A percentile compares a stretch with the other conserved stretches of the same genome.
Evolutionary conservation across 345 rosid species (phyloP).

Genomic region (Trapa incisa): DNA sequence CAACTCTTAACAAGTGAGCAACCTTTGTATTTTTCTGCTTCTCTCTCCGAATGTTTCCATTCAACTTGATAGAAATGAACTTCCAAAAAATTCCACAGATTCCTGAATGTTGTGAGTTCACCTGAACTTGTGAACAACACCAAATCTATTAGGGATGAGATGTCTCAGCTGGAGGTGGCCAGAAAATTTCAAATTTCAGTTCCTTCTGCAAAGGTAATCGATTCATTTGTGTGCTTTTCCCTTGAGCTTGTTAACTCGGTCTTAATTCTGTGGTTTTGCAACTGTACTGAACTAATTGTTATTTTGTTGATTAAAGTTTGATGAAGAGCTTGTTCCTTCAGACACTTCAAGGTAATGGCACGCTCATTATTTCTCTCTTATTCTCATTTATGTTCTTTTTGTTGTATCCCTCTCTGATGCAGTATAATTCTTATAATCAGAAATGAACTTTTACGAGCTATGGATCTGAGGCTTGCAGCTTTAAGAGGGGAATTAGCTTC

Average conservation of each 20-base stretch:
- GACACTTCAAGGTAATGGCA: constrained; percentile 1
- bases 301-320: not conserved
- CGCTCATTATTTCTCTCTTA: not conserved
- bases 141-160: constrained; percentile 37
- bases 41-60: not conserved
- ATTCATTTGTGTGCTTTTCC: not conserved
- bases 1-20: constrained; percentile 39
- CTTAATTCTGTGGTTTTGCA: not conserved
- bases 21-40: constrained; percentile 1
- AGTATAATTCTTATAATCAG: constrained; percentile 18
- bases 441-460: constrained; percentile 47
- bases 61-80: not conserved
- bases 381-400: not conserved
- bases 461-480: constrained; percentile 45
- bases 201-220: not conserved
- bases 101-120: constrained; percentile 31
- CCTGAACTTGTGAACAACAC: constrained; percentile 21
- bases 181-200: constrained; percentile 48
- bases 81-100: constrained; percentile 20
- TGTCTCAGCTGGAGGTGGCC: constrained; percentile 49
- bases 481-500: constrained; percentile 35
- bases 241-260: not conserved
- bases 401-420: not conserved
- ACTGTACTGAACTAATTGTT: not conserved
- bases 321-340: not conserved